Conservation (phyloP, 1,284 basidiomycete species). For the Apiotrichum akiyoshidainum region DNA sequence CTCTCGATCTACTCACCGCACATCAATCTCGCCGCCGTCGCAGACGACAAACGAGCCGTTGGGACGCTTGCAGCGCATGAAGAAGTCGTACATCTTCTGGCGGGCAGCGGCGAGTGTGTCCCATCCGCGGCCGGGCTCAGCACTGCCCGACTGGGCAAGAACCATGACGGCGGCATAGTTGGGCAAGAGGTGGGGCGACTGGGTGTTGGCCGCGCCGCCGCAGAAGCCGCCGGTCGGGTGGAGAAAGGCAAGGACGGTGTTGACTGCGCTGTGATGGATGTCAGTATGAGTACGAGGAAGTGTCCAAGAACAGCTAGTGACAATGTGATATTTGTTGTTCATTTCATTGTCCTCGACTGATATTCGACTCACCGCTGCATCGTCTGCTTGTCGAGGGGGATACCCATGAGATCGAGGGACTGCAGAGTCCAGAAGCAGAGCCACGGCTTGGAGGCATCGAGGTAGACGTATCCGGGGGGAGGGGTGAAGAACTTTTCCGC, state of each 20-base stretch:
- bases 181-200: slow-evolving; percentile 80
- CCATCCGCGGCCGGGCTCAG: slow-evolving; percentile 66
- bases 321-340: neutral
- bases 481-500: slow-evolving; percentile 49
- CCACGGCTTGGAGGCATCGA: slow-evolving; percentile 92
- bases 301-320: no score
- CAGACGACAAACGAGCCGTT: slow-evolving; percentile 94
- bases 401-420: slow-evolving; percentile 70
- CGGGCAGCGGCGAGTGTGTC: slow-evolving; percentile 66
- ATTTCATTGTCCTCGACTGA: no score
- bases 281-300: slow-evolving; percentile 1
- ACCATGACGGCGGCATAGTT: slow-evolving; percentile 86
- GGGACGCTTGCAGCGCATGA: slow-evolving; percentile 86
- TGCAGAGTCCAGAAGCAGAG: slow-evolving; percentile 87
- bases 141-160: slow-evolving; percentile 73
- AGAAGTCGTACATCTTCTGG: slow-evolving; percentile 78
- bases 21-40: slow-evolving; percentile 85
- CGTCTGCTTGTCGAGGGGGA: slow-evolving; percentile 68
- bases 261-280: slow-evolving; percentile 22
- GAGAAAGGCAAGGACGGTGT: slow-evolving; percentile 70
- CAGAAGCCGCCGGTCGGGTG: slow-evolving; percentile 83
- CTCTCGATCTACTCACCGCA: slow-evolving; percentile 60
- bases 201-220: slow-evolving; percentile 72
- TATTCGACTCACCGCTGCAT: slow-evolving; percentile 62
- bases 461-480: slow-evolving; percentile 68